Evolutionary conservation across 306 rosid species (phyloP).

Genomic region (Casuarina glauca): DNA sequence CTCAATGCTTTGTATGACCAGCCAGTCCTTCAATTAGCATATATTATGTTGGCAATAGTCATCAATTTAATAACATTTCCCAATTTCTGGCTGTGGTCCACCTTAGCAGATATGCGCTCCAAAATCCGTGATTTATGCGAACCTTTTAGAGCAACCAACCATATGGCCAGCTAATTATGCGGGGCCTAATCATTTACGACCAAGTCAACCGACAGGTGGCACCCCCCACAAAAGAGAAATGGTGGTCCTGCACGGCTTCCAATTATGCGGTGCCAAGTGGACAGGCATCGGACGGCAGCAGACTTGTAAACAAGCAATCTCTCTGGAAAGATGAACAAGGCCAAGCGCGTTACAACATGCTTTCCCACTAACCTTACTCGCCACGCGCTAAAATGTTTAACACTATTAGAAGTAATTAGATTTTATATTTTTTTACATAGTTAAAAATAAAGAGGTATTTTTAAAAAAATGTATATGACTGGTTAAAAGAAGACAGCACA

Average conservation of each 20-base stretch:
- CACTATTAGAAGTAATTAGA: no score
- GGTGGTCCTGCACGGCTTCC: neutral
- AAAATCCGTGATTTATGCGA: neutral
- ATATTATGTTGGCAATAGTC: neutral
- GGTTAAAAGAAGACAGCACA: no score
- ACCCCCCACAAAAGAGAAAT: no score
- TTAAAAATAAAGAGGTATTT: no score
- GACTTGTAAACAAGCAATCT: neutral
- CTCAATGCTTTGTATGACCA: neutral
- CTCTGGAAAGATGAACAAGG: neutral
- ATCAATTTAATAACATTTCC: no score
- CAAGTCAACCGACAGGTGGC: constrained; percentile 10
- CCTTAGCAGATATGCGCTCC: neutral
- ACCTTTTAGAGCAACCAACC: neutral
- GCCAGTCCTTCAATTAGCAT: neutral
- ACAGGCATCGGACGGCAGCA: no score
- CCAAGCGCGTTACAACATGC: neutral
- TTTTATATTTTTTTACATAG: no score
- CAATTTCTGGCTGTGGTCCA: neutral
- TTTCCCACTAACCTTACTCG: neutral
- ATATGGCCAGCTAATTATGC: constrained; percentile 14
- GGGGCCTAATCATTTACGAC: neutral
- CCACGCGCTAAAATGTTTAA: neutral
- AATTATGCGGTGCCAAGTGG: constrained; percentile 12
- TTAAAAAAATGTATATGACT: no score